Evolutionary conservation across 306 rosid genomes (phyloP).

Genomic region (Mucuna pruriens): DNA sequence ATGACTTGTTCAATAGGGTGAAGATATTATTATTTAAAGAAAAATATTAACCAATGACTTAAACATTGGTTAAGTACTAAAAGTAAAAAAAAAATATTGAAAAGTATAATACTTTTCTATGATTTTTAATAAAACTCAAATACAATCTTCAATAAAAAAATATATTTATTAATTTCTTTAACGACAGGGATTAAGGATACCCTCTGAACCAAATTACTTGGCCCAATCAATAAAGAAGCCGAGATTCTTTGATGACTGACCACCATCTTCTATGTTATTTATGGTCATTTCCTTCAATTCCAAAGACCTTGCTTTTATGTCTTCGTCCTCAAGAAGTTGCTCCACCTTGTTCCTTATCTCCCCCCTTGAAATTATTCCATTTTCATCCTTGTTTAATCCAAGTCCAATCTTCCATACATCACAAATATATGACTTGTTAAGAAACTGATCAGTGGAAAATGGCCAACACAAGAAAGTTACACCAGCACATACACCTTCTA

Average conservation of each 20-base stretch:
- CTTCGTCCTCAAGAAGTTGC: conserved; percentile 15
- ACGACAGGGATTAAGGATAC: too few relatives aligned
- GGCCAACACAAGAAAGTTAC: conserved; percentile 54
- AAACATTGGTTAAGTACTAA: too few relatives aligned
- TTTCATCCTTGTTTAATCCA: conserved; percentile 28
- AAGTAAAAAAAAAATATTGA: too few relatives aligned
- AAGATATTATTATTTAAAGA: not conserved
- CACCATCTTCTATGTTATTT: conserved; percentile 27
- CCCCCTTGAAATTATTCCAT: conserved; percentile 22
- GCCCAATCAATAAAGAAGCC: not conserved
- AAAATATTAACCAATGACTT: too few relatives aligned
- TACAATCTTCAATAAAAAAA: too few relatives aligned
- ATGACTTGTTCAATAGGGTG: not conserved
- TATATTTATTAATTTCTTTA: too few relatives aligned
- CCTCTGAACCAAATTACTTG: too few relatives aligned
- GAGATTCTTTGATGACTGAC: conserved; percentile 15
- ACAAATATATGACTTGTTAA: conserved; percentile 33
- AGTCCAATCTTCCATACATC: conserved; percentile 44
- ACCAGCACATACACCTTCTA: conserved; percentile 45
- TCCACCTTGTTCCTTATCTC: conserved; percentile 42
- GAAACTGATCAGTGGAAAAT: not conserved
- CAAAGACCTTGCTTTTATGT: conserved; percentile 20
- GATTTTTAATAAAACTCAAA: too few relatives aligned
- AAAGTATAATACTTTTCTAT: too few relatives aligned
- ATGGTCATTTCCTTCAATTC: not conserved